A percentile compares a stretch with the other conserved stretches of the same genome.
Evolutionary conservation across 2,329 filamentous ascomycete species (phyloP).

Genomic region (Ascosphaera aggregata): DNA sequence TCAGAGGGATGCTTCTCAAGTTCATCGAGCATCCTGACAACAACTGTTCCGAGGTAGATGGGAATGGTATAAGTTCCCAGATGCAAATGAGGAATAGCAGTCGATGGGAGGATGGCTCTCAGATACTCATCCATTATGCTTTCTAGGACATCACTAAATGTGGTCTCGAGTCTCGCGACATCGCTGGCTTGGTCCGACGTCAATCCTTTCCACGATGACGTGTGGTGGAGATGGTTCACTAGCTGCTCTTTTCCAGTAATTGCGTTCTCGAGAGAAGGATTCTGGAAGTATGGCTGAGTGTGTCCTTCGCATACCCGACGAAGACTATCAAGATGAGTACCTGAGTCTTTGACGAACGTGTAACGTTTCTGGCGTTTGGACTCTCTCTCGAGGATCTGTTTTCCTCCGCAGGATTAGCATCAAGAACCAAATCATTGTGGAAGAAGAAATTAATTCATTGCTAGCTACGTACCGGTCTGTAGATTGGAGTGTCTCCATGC

Average conservation of each 20-base stretch:
- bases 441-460: too few relatives aligned
- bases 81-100: not conserved
- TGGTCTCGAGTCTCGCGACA: constrained; percentile 6
- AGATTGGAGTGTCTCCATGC: not conserved
- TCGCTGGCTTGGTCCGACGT: constrained; percentile 6
- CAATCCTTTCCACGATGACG: constrained; percentile 7
- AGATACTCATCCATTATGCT: constrained; percentile 4
- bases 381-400: not conserved
- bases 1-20: not conserved
- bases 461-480: not conserved
- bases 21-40: constrained; percentile 2
- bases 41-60: constrained; percentile 3
- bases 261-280: constrained; percentile 1
- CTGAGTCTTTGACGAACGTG: constrained; percentile 5
- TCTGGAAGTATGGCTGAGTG: not conserved
- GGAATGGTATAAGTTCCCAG: not conserved
- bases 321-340: constrained; percentile 1
- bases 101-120: not conserved
- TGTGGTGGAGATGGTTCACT: not conserved
- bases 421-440: not conserved
- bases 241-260: not conserved
- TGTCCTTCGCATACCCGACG: constrained; percentile 2
- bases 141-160: constrained; percentile 5
- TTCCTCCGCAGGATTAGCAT: not conserved
- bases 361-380: constrained; percentile 1